Conservation (phyloP, 1,284 basidiomycete species). For the Malassezia globosa region DNA sequence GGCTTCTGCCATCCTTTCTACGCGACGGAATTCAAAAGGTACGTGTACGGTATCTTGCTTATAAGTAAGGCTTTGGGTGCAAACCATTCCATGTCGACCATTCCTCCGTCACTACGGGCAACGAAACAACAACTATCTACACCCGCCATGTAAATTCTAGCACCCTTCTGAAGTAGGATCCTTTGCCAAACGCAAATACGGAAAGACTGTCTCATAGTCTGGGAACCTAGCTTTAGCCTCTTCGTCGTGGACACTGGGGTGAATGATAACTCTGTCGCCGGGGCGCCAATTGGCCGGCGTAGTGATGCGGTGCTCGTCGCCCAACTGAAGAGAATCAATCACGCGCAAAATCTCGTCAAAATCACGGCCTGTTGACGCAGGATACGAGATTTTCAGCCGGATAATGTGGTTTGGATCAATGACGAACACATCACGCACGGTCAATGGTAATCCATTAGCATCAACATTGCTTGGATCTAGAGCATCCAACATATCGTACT, state of each 20-base stretch:
- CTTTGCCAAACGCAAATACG: conserved; percentile 52
- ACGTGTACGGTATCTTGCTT: background rate
- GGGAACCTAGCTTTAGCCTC: conserved; percentile 82
- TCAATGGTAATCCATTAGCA: conserved; percentile 63
- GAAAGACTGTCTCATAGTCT: conserved; percentile 51
- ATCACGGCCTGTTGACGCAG: conserved; percentile 51
- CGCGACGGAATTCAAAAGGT: conserved; percentile 6
- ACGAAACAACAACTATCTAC: too few relatives aligned
- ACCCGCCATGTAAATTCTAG: background rate
- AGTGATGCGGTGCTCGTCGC: conserved; percentile 56
- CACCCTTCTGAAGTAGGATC: conserved; percentile 21
- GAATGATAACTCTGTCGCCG: conserved; percentile 87
- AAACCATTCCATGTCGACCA: conserved; percentile 11
- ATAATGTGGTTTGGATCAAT: conserved; percentile 45
- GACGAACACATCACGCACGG: conserved; percentile 49
- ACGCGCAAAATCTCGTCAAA: conserved; percentile 74
- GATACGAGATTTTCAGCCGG: conserved; percentile 74
- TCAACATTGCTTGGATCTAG: conserved; percentile 92
- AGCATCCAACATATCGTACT: conserved; percentile 88
- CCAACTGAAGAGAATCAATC: conserved; percentile 77
- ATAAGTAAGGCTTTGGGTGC: conserved; percentile 4
- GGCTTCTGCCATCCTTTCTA: conserved; percentile 23
- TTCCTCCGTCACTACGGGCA: background rate
- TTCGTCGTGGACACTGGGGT: conserved; percentile 72
- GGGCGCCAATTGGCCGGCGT: conserved; percentile 85